Base-by-base conservation (phyloP, 768 basidiomycete species). In the Favolaschia claudopus region DNA sequence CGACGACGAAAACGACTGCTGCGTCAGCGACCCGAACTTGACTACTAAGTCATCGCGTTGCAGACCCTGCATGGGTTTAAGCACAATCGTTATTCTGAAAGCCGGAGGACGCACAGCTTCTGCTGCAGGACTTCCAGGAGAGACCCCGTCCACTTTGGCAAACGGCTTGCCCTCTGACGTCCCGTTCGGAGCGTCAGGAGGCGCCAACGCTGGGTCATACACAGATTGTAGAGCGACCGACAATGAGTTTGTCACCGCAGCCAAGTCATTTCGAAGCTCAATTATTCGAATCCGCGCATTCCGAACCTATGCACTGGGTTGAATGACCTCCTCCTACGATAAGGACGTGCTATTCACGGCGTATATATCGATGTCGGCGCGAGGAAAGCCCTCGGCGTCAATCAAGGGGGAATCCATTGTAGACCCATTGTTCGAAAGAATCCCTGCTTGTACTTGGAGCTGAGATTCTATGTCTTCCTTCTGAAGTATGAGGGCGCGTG, bases 311-410 rank as follows among this genome's bases (percentile, higher is more conserved):
- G 17, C 13, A 25, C 49, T 4, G 39, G 17, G 28, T 17, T 20
- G n/a, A 5, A 20, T 9, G 38, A 22, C 13, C 19, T 17, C 19
- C 24, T 10, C 25, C 9, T 29, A 40, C 19, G n/a, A 17, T 40
- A 42, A 28, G n/a, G 9, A 83, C 13, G 93, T 92, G 44, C 77
- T 76, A 22, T 93, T 81, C 19, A 96, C 88, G 12, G 89, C 87
- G 69, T 86, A 92, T 17, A 96, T 80, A 64, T 96, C 92, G 60
- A 98, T 83, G 74, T 96, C 91, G 14, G 85, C 86, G 14, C 94
- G 83, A 1, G 96, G 96, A 73, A 93, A 98, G 7, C 96, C 96
- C 49, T 97, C 92, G 1, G 78, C 62, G 69, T 97, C 95, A 43
- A 97, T 84, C 31, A 98, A 84, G 0, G 92, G 87, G 0, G 90